These are phyloP conservation scores for Asterochloris erici DNA, from an alignment of 139 green algal genomes.

Conservation along the genomic window DNA sequence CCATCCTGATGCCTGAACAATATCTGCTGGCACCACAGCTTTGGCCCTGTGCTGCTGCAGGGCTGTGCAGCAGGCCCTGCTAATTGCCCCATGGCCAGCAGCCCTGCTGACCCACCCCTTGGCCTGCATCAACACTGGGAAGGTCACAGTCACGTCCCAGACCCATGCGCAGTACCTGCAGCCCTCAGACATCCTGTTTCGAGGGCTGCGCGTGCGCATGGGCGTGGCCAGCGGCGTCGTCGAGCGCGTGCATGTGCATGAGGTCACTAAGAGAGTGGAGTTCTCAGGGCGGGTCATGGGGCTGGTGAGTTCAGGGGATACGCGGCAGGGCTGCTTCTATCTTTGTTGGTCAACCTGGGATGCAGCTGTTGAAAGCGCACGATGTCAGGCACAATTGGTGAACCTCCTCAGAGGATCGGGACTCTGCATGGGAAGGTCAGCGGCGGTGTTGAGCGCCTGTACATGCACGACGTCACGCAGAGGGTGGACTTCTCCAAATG, in stretches of 20 bases:
- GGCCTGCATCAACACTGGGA: slow-evolving; percentile 38
- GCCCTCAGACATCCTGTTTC: slow-evolving; percentile 20
- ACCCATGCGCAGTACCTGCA: slow-evolving; percentile 1
- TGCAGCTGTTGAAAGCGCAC: too few relatives aligned
- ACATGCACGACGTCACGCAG: too few relatives aligned
- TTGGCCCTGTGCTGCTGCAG: not conserved
- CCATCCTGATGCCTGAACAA: too few relatives aligned
- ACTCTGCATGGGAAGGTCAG: too few relatives aligned
- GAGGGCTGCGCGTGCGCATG: slow-evolving; percentile 29
- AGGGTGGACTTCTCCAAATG: too few relatives aligned
- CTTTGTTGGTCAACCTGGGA: too few relatives aligned
- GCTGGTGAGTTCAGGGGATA: not conserved
- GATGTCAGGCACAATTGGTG: too few relatives aligned
- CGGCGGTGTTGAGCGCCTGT: too few relatives aligned
- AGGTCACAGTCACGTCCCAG: slow-evolving; percentile 17
- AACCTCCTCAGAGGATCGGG: too few relatives aligned
- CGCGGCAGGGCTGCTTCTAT: too few relatives aligned
- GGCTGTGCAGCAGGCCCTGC: slow-evolving; percentile 12
- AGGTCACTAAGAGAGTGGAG: slow-evolving; percentile 54
- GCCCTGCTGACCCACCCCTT: slow-evolving; percentile 32
- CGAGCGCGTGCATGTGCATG: slow-evolving; percentile 21
- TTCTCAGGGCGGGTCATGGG: slow-evolving; percentile 51
- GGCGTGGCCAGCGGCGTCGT: slow-evolving; percentile 46
- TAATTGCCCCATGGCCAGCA: slow-evolving; percentile 31
- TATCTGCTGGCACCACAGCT: not conserved